Evolutionary conservation across 2,329 filamentous ascomycete species (phyloP).

Genomic region (Pochonia chlamydosporia): DNA sequence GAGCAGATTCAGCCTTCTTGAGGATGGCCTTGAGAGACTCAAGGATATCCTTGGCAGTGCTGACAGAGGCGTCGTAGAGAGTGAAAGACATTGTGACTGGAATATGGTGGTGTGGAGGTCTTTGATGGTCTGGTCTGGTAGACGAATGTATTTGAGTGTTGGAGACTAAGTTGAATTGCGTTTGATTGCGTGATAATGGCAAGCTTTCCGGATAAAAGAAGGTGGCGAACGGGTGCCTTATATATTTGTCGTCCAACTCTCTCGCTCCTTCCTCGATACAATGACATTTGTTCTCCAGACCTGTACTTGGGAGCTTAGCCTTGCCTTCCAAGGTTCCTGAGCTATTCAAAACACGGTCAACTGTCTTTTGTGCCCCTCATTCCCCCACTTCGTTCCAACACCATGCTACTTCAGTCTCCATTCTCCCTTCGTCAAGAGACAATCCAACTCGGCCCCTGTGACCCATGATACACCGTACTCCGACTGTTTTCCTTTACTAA

Average conservation of each 20-base stretch:
- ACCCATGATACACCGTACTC: too few species aligned
- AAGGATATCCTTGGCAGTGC: slow-evolving; percentile 24
- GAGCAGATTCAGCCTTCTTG: slow-evolving; percentile 27
- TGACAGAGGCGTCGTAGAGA: slow-evolving; percentile 35
- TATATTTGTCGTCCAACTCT: neutral
- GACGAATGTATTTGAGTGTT: neutral
- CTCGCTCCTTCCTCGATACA: neutral
- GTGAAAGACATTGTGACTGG: slow-evolving; percentile 29
- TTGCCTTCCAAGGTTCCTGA: neutral
- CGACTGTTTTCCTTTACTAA: too few species aligned
- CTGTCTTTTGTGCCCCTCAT: neutral
- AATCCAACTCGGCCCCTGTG: too few species aligned
- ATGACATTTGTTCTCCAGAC: too few species aligned
- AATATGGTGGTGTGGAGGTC: neutral
- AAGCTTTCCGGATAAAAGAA: neutral
- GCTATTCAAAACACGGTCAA: neutral
- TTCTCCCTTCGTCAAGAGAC: too few species aligned
- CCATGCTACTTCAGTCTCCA: neutral
- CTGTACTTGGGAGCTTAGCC: neutral
- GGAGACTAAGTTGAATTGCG: neutral
- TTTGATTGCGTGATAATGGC: neutral
- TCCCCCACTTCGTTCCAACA: neutral
- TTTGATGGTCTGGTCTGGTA: slow-evolving; percentile 4
- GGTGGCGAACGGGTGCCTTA: slow-evolving; percentile 2
- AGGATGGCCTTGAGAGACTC: slow-evolving; percentile 27